Conservation (phyloP, 2,329 filamentous ascomycete genomes). For the Beauveria sp. region DNA sequence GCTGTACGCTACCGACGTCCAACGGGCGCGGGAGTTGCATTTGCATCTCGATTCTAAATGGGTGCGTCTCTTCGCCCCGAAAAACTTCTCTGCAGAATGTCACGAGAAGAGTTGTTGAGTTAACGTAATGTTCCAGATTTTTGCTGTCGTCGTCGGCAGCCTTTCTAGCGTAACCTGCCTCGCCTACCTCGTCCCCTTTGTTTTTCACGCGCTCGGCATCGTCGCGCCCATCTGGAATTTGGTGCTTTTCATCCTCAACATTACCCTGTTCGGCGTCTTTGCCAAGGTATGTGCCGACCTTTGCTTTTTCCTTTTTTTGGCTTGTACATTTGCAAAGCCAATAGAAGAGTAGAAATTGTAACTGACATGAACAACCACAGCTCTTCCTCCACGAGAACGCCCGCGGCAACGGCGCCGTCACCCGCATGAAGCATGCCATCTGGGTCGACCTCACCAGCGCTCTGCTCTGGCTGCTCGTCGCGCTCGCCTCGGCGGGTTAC, state of each 20-base stretch:
- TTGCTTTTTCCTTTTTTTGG: not conserved
- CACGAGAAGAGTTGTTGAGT: too few species aligned
- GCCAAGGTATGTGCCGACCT: constrained; percentile 42
- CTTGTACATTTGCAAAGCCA: not conserved
- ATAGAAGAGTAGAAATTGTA: not conserved
- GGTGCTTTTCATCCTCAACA: constrained; percentile 70
- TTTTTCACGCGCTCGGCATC: constrained; percentile 40
- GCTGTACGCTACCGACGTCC: constrained; percentile 66
- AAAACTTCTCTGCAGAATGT: not conserved
- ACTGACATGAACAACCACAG: constrained; percentile 18
- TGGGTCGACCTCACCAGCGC: constrained; percentile 74
- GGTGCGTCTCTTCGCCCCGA: constrained; percentile 37
- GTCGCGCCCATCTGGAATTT: constrained; percentile 60
- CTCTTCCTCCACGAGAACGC: constrained; percentile 67
- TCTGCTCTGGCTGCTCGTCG: constrained; percentile 65
- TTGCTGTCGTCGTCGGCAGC: constrained; percentile 62
- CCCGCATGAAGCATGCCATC: constrained; percentile 77
- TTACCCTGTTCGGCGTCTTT: constrained; percentile 76
- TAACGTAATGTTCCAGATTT: constrained; percentile 40
- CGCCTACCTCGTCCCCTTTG: constrained; percentile 57
- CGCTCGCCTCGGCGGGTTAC: constrained; percentile 45
- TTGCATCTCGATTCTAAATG: constrained; percentile 58
- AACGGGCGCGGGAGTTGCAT: constrained; percentile 40
- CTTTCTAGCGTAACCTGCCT: constrained; percentile 58
- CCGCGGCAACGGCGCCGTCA: constrained; percentile 54